These are phyloP conservation scores for Turritis glabra DNA, from an alignment of 345 rosid genomes.

Conservation along the genomic window DNA sequence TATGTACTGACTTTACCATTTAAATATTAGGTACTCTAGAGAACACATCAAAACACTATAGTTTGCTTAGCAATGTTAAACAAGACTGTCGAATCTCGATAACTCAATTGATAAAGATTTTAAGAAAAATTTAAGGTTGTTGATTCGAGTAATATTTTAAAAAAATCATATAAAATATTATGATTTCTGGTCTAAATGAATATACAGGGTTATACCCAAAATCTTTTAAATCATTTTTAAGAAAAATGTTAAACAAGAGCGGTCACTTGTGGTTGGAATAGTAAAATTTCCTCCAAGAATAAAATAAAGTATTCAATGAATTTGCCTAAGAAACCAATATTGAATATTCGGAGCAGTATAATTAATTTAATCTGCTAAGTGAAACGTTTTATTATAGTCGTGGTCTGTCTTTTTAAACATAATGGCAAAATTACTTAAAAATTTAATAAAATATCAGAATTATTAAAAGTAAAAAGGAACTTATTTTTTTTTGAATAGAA, in stretches of 20 bases:
- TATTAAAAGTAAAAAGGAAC: background rate
- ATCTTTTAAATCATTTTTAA: too few species aligned
- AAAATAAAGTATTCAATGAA: background rate
- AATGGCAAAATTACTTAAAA: background rate
- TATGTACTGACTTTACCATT: background rate
- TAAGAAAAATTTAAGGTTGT: too few species aligned
- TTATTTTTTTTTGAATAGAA: too few species aligned
- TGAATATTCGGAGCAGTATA: background rate
- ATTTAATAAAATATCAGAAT: background rate
- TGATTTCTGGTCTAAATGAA: too few species aligned
- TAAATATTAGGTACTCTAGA: background rate
- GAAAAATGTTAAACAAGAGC: constrained; percentile 8
- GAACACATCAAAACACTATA: background rate
- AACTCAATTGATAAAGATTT: too few species aligned
- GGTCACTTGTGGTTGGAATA: background rate
- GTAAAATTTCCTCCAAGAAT: background rate
- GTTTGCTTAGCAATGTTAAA: constrained; percentile 29
- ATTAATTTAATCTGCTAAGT: background rate
- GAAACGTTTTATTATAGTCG: background rate
- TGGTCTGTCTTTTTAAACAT: background rate
- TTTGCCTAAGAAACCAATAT: background rate
- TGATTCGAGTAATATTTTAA: too few species aligned
- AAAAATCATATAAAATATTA: too few species aligned
- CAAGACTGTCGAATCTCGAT: too few species aligned
- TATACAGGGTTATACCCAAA: too few species aligned